phyloP scores from a whole-genome alignment of 192 early-diverging fungal genomes.

The Backusella psychrophila region DNA sequence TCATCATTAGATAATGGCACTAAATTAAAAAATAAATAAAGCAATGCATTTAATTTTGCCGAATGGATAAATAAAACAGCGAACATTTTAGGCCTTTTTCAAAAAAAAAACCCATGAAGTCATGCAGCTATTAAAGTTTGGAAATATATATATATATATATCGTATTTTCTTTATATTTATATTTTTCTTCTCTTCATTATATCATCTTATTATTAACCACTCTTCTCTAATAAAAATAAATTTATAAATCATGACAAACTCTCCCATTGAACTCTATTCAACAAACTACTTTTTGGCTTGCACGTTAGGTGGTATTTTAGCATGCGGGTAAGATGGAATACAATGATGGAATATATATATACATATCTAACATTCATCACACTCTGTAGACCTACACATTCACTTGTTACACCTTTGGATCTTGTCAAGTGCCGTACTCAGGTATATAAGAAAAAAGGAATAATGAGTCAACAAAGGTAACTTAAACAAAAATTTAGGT shows the following conservation, averaged over 20 bases:
- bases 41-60: background rate
- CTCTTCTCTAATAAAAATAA: background rate
- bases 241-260: background rate
- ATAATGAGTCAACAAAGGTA: background rate
- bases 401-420: constrained; percentile 40
- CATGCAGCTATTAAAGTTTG: background rate
- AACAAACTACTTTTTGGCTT: constrained; percentile 35
- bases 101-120: background rate
- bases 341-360: background rate
- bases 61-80: background rate
- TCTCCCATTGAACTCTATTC: constrained; percentile 35
- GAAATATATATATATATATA: background rate
- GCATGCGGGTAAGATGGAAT: constrained; percentile 30
- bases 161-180: background rate
- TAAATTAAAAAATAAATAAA: background rate
- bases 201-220: background rate
- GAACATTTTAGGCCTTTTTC: background rate
- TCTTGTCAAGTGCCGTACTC: constrained; percentile 41
- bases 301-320: constrained; percentile 34
- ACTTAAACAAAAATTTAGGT: constrained; percentile 17
- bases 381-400: constrained; percentile 22
- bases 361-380: background rate
- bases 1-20: background rate
- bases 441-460: constrained; percentile 17
- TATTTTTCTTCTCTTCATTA: background rate